Base-by-base conservation (phyloP, 1,139 yeast species). In the Wickerhamiella infanticola region DNA sequence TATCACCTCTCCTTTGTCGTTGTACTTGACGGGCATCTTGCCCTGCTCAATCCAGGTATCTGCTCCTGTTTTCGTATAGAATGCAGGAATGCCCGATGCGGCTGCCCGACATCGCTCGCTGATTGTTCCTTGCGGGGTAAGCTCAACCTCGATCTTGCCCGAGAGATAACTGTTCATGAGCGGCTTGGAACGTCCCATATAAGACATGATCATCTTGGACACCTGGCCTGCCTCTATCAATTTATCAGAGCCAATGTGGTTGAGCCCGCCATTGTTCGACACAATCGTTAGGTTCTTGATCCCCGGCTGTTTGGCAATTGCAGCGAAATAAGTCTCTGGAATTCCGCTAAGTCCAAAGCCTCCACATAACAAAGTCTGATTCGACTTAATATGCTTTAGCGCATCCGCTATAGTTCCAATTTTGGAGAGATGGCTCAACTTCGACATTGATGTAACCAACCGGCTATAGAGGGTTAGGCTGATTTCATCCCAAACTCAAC, bases 61-160 rank as follows among this genome's bases (percentile, higher is more conserved):
- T n/a, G 63, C 73, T 25, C 75, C 76, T 1, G 75, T 69, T 1
- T 74, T 68, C 2, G 74, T 66, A 54, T 64, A 72, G 49, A 68
- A 70, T 1, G 74, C 75, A 1, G 75, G 75, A 18, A 70, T 61
- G 18, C 75, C 75, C 3, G 75, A 67, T 24, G 67, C 72, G 9
- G 70, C 75, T n/a, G 76, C 74, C 35, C 76, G 59, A 31, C 66
- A 63, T 43, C 72, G 61, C 54, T 72, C 76, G 18, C 75, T 75
- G 41, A 72, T 60, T 23, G 71, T 69, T 2, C 76, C 76, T 52
- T 72, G 76, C 4, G 75, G 75, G 11, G 70, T 65, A 46, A 71
- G 59, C 52, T 72, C 74, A 47, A 71, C 59, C 47, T 69, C 73
- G 39, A 72, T 63, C 44, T 66, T 53, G 13, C 76, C 76, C 11